These are phyloP conservation scores for Amylocystis lapponica DNA, from an alignment of 768 basidiomycete species.

Conservation along the genomic window DNA sequence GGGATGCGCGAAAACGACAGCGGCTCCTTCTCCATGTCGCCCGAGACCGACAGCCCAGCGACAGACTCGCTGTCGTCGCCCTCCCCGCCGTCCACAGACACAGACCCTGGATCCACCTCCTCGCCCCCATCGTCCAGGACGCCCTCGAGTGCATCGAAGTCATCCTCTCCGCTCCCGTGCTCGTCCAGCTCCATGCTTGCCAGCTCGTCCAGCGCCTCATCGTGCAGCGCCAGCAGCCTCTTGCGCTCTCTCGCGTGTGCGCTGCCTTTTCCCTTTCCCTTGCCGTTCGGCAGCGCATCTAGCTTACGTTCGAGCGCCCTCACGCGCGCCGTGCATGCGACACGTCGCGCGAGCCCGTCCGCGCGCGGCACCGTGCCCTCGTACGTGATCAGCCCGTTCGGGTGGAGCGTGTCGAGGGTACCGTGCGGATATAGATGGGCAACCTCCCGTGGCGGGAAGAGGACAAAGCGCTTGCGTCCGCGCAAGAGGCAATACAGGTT, in stretches of 20 bases:
- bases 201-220: slow-evolving; percentile 21
- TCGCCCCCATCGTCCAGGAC: slow-evolving; percentile 9
- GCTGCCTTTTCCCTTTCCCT: slow-evolving; percentile 18
- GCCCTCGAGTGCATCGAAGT: slow-evolving; percentile 23
- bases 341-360: slow-evolving; percentile 20
- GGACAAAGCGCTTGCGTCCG: slow-evolving; percentile 27
- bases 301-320: slow-evolving; percentile 19
- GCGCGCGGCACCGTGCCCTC: slow-evolving; percentile 17
- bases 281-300: slow-evolving; percentile 9
- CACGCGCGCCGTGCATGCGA: slow-evolving; percentile 19
- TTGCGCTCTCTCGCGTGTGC: slow-evolving; percentile 14
- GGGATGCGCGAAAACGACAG: slow-evolving; percentile 27
- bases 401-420: slow-evolving; percentile 16
- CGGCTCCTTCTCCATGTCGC: slow-evolving; percentile 11
- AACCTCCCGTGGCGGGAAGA: slow-evolving; percentile 22
- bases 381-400: slow-evolving; percentile 28
- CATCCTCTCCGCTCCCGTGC: slow-evolving; percentile 17
- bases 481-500: slow-evolving; percentile 26
- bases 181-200: slow-evolving; percentile 8
- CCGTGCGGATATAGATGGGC: slow-evolving; percentile 22
- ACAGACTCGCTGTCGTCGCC: slow-evolving; percentile 7
- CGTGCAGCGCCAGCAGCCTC: slow-evolving; percentile 15
- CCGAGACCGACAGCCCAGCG: slow-evolving; percentile 1
- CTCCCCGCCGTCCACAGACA: slow-evolving; percentile 3
- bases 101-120: slow-evolving; percentile 1